Base-by-base conservation (phyloP, 2,329 filamentous ascomycete species). In the Aureobasidium musti region DNA sequence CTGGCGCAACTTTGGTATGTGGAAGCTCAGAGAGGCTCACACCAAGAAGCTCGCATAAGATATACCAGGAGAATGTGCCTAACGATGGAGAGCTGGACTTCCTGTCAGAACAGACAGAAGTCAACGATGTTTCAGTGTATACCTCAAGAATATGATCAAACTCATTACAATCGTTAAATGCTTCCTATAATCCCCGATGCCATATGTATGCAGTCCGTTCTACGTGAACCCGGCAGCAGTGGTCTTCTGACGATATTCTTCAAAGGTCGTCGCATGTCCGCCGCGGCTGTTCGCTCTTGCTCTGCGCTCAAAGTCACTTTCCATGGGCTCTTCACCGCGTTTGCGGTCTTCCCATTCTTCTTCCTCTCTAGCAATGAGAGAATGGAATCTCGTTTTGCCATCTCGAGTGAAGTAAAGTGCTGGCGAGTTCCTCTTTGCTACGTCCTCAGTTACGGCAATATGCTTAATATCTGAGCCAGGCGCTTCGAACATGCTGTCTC, bases 1-100 rank as follows among this genome's bases (percentile, higher is more conserved):
- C 70, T 78, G 77, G 26, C 76, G 77, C n/a, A 83, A 81, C 75
- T 86, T 86, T 74, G 79, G 81, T 68, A 71, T 86, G 66, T 77
- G 79, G 73, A 82, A 80, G 68, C 71, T 85, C 35, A 72, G 66
- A 37, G 69, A 69, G 5, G 70, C 68, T 21, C 63, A 69, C 26
- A 68, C 68, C 45, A 74, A 74, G 71, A 75, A 75, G 69, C 57
- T 72, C 17, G 59, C 45, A 17, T 63, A 30, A 63, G 30, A 13
- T 6, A 19, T 23, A 5, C 28, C 30, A 37, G 43, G 21, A 50
- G 6, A 26, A 13, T 60, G 37, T 30, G 26, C 17, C 33, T 23
- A 43, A 19, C 3, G 8, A 56, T 19, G 10, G 21, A 3, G 14
- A 56, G 6, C 14, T 8, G 23, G 23, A 8, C 6, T n/a, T 19